Evolutionary conservation across 2,329 filamentous ascomycete species (phyloP), one percentile per base, ranked within the genome.

Genomic region (Chaetomium strumarium): DNA sequence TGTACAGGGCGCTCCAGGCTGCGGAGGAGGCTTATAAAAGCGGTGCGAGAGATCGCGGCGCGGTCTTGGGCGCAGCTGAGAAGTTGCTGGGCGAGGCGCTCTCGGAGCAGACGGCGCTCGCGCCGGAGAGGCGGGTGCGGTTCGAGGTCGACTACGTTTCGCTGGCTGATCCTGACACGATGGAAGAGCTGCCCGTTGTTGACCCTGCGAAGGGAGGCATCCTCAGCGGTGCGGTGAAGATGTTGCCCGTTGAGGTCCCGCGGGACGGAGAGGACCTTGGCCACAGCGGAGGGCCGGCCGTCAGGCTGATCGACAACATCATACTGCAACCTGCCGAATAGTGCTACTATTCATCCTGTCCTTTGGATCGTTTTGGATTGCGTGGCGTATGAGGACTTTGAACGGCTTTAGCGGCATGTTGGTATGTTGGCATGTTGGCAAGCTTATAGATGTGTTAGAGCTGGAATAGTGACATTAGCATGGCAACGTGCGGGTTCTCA

Each of bases 141-240:
- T 93, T 90, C 56, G 87, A 95, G 66, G 78, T 96, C 9, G 92
- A 97, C 67, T 99, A 99, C 67, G 81, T 99, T 51, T 95, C 90
- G 14, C 76, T 99, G 24, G 87, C 92, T 0, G 90, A 97, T 63
- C 88, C 90, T 1, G 83, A 89, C 9, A 86, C 85, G 0, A 81
- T 99, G 72, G 79, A 88, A 55, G 92, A 97, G 70, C 63, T 96
- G 1, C 77, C 86, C 0, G 67, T 72, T 12, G 78, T 97, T 2
- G 87, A 96, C 63, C 75, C 78, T 0, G 70, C 72, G 0, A 81
- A 75, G 58, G 92, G 92, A 1, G 91, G 86, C 0, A 86, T 99
- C 34, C 70, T 99, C 52, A 97, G 92, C 66, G 90, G 89, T 3
- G 93, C 93, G 0, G 75, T 99, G 53, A 93, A 88, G 71, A 95